A percentile compares a stretch with the other conserved stretches of the same genome.
Evolutionary conservation across 1,284 basidiomycete genomes (phyloP).

Genomic region (Ceratobasidium sp.): DNA sequence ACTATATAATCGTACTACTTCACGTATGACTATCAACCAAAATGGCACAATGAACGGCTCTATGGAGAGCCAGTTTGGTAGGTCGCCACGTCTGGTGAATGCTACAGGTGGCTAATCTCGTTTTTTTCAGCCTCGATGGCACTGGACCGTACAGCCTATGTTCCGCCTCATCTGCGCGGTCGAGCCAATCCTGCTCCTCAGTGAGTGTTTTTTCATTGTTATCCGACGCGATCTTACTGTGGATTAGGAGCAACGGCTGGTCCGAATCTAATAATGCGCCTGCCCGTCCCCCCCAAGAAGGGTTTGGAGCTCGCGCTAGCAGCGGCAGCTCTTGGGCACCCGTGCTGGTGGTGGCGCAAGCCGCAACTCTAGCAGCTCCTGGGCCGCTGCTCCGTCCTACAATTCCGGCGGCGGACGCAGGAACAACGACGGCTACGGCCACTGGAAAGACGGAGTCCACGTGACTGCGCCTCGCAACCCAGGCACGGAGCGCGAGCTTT

Average conservation of each 20-base stretch:
- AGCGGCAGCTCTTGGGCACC: conserved; percentile 46
- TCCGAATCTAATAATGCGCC: conserved; percentile 60
- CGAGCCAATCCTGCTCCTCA: conserved; percentile 58
- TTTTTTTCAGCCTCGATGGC: conserved; percentile 34
- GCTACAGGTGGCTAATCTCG: background rate
- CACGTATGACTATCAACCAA: conserved; percentile 37
- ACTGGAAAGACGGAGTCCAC: conserved; percentile 92
- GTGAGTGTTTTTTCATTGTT: conserved; percentile 64
- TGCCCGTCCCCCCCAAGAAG: conserved; percentile 57
- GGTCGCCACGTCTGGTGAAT: conserved; percentile 13
- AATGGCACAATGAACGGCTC: conserved; percentile 35
- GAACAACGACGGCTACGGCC: conserved; percentile 72
- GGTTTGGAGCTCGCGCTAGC: conserved; percentile 49
- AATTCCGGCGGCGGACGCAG: conserved; percentile 53
- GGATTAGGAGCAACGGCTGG: conserved; percentile 66
- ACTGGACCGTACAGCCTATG: conserved; percentile 67
- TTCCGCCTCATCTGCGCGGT: conserved; percentile 88
- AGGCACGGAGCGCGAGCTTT: conserved; percentile 95
- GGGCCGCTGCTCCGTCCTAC: conserved; percentile 46
- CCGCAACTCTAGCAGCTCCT: conserved; percentile 45
- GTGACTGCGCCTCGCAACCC: conserved; percentile 79
- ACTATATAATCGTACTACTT: conserved; percentile 33
- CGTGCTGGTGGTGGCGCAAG: conserved; percentile 49
- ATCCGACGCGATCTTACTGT: conserved; percentile 56
- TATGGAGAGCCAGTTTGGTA: conserved; percentile 35